Conservation (phyloP, 1,139 yeast species). For the Meyerozyma athensensis region DNA sequence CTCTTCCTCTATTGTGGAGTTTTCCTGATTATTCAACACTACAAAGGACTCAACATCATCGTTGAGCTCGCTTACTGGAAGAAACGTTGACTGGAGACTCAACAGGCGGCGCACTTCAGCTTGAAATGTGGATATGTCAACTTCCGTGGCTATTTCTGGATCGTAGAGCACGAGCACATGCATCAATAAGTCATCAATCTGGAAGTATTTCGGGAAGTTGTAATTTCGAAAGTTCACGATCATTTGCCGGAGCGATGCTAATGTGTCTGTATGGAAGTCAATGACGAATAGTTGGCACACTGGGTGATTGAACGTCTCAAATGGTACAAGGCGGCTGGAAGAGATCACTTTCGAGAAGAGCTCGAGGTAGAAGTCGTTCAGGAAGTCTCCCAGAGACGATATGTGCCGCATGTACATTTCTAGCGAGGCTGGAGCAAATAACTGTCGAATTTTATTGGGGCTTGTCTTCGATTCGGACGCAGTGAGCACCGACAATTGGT, state of each 20-base stretch:
- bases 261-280: conserved; percentile 42
- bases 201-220: conserved; percentile 55
- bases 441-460: conserved; percentile 19
- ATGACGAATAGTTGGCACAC: conserved; percentile 71
- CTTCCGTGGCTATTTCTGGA: conserved; percentile 14
- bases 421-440: conserved; percentile 39
- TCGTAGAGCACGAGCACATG: conserved; percentile 42
- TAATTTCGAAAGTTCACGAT: conserved; percentile 42
- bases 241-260: conserved; percentile 33
- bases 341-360: conserved; percentile 60
- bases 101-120: conserved; percentile 22
- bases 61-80: conserved; percentile 17
- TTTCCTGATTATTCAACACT: conserved; percentile 24
- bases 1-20: conserved; percentile 53
- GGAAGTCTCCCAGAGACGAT: conserved; percentile 5
- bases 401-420: conserved; percentile 27
- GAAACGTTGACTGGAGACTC: conserved; percentile 23
- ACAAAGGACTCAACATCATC: conserved; percentile 11
- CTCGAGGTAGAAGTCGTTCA: conserved; percentile 45
- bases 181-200: conserved; percentile 50
- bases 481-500: conserved; percentile 29
- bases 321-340: conserved; percentile 62
- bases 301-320: conserved; percentile 90
- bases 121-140: conserved; percentile 25
- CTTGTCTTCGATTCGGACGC: conserved; percentile 12